Evolutionary conservation across 1,284 basidiomycete genomes (phyloP).

Genomic region (Pisolithus thermaeus): DNA sequence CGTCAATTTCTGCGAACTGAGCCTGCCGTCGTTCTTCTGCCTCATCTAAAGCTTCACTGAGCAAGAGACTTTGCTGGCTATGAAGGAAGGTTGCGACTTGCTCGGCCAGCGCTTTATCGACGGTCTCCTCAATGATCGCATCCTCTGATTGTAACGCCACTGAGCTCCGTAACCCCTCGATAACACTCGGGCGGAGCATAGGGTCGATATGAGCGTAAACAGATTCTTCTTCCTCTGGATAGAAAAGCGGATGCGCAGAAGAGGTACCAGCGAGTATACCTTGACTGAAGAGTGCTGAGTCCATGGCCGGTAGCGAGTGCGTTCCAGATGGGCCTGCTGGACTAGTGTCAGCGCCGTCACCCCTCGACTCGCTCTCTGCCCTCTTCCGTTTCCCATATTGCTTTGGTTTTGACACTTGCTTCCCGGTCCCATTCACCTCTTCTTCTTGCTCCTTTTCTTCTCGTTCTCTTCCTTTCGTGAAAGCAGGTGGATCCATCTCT

Average conservation of each 20-base stretch:
- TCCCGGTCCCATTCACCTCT: constrained; percentile 30
- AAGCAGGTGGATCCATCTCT: constrained; percentile 87
- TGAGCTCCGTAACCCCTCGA: background rate
- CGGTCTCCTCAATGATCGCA: constrained; percentile 36
- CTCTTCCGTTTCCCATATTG: constrained; percentile 38
- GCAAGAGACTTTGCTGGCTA: constrained; percentile 48
- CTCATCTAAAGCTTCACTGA: constrained; percentile 57
- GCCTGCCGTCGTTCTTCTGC: constrained; percentile 54
- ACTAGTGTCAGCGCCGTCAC: constrained; percentile 28
- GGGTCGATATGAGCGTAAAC: constrained; percentile 51
- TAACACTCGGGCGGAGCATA: constrained; percentile 36
- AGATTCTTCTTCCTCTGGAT: constrained; percentile 38
- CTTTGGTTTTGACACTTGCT: constrained; percentile 30
- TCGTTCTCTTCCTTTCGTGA: constrained; percentile 68
- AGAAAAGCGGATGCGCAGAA: constrained; percentile 32
- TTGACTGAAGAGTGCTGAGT: constrained; percentile 38
- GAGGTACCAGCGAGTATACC: constrained; percentile 33
- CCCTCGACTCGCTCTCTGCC: constrained; percentile 37
- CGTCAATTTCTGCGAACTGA: constrained; percentile 49
- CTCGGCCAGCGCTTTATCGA: constrained; percentile 51
- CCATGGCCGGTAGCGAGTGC: constrained; percentile 34
- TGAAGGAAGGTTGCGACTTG: constrained; percentile 63
- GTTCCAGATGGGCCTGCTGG: constrained; percentile 12
- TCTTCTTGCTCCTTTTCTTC: constrained; percentile 56
- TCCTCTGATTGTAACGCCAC: constrained; percentile 13